Evolutionary conservation across 257 asterid species (phyloP), one percentile per base, ranked within the genome.

Genomic region (Datura wrightii): DNA sequence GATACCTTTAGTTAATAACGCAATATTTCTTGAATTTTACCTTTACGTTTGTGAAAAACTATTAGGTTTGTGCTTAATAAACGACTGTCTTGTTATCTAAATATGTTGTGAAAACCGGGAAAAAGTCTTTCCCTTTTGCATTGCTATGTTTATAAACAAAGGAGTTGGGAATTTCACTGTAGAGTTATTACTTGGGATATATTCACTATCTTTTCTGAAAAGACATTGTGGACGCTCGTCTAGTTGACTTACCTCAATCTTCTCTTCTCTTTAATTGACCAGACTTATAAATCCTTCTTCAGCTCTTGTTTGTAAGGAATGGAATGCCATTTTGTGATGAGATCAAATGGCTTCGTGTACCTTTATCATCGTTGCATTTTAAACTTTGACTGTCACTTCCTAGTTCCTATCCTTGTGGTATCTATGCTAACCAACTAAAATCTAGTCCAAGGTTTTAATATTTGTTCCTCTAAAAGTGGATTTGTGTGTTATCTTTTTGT

Each of bases 11-110:
- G 63, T 78, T 50, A 14, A 74, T 24, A 41, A 69, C 31, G 11
- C 53, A 39, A n/a, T 42, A n/a, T 42, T 71, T 71, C 56, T 71
- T 71, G 55, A 71, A 71, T 71, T 71, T 16, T 42, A 71, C 79
- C 19, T 71, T 44, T 42, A 54, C n/a, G 18, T 15, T 54, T 54
- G 59, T 54, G 31, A 5, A 14, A 54, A 54, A 54, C 18, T 24
- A 54, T 13, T 4, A 71, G 56, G 39, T n/a, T 71, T n/a, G 31
- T 42, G 34, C 55, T 41, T 70, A 18, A 9, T 44, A 15, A 62
- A 3, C 19, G 34, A 8, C 34, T n/a, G 66, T 5, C 65, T n/a
- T 56, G 19, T 16, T 14, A 5, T 56, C 72, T 65, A 34, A 34
- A 5, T 31, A 13, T 36, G 4, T 65, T 65, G 44, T 34, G 7